These are phyloP conservation scores for Beauveria sp. DNA, from an alignment of 2,329 filamentous ascomycete genomes.

Conservation along the genomic window DNA sequence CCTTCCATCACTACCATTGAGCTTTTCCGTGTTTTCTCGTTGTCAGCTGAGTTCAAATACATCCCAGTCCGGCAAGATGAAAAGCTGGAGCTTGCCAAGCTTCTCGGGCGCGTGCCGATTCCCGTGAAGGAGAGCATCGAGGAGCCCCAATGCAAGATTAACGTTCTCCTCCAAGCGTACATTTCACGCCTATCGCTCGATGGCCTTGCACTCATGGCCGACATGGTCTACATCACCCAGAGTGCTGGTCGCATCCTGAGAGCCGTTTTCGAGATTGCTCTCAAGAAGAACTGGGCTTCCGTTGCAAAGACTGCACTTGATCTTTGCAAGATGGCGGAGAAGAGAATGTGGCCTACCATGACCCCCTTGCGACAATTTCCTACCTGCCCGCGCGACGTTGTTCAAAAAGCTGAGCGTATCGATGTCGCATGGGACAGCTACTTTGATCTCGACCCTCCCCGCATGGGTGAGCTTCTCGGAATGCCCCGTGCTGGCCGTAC, in stretches of 20 bases:
- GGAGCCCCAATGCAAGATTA: conserved; percentile 95
- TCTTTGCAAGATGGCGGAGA: conserved; percentile 98
- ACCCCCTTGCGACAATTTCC: conserved; percentile 88
- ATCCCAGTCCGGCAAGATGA: conserved; percentile 97
- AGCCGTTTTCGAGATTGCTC: conserved; percentile 92
- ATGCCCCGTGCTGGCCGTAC: conserved; percentile 80
- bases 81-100: conserved; percentile 89
- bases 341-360: conserved; percentile 99
- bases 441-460: conserved; percentile 91
- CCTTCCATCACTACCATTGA: conserved; percentile 90
- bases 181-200: conserved; percentile 93
- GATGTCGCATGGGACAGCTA: conserved; percentile 91
- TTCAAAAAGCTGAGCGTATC: conserved; percentile 89
- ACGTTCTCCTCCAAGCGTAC: conserved; percentile 91
- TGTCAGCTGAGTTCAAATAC: conserved; percentile 98
- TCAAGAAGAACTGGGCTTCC: conserved; percentile 92
- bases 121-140: conserved; percentile 97
- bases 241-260: conserved; percentile 93
- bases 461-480: conserved; percentile 90
- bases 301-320: conserved; percentile 90
- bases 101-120: conserved; percentile 83
- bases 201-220: conserved; percentile 91
- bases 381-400: conserved; percentile 71
- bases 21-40: conserved; percentile 89
- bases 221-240: conserved; percentile 97